Percentiles rank a stretch among this genome's conserved stretches.
phyloP scores from a whole-genome alignment of 176 grass and related monocot species.

The Echinochloa phyllopogon region DNA sequence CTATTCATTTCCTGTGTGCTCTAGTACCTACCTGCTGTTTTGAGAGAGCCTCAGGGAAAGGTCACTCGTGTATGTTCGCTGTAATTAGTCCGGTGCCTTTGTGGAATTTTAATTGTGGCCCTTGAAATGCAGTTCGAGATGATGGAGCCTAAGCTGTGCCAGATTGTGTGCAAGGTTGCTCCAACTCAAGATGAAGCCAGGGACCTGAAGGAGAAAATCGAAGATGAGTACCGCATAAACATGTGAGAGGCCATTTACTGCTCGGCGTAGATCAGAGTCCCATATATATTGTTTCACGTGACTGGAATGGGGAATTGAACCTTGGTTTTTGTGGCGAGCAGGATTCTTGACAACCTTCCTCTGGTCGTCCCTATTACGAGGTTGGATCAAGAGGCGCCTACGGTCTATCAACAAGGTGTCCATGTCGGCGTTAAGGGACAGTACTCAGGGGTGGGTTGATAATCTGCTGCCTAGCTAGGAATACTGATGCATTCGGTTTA shows the following conservation, averaged over 20 bases:
- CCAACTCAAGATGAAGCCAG: constrained; percentile 56
- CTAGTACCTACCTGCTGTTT: not conserved
- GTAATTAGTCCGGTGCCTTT: not conserved
- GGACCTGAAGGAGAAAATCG: constrained; percentile 83
- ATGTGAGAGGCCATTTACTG: constrained; percentile 56
- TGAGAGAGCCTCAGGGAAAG: not conserved
- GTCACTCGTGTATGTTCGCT: not conserved
- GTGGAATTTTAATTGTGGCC: not conserved
- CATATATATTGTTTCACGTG: not conserved
- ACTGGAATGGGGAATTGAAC: not conserved
- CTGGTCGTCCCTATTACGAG: constrained; percentile 73
- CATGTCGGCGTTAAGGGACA: constrained; percentile 88
- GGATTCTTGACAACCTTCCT: constrained; percentile 97
- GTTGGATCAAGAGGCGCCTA: constrained; percentile 57
- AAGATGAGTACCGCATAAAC: constrained; percentile 84
- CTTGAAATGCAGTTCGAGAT: constrained; percentile 76
- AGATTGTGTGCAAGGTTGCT: constrained; percentile 71
- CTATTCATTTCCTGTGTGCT: not conserved
- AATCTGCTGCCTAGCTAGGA: not conserved
- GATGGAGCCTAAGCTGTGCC: constrained; percentile 83
- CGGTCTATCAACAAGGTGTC: constrained; percentile 74
- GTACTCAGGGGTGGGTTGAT: constrained; percentile 63
- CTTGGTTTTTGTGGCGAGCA: constrained; percentile 34
- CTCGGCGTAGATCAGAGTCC: not conserved
- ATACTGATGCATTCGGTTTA: not conserved